Evolutionary conservation across 164 flowering plant genomes (phyloP).

Genomic region (grape (Vitis vinifera)): ASM3070453v1 NC_081805.1:21036501-21037000

Average conservation of each 20-base stretch:
- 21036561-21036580: not conserved
- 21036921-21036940: too few relatives aligned
- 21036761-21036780: conserved; percentile 21
- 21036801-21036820: conserved; percentile 46
- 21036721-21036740: not conserved
- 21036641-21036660: conserved; percentile 38
- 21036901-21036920: not conserved
- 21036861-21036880: conserved; percentile 35
- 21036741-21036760: not conserved
- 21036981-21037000: too few relatives aligned
- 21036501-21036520: too few relatives aligned
- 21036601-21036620: conserved; percentile 51
- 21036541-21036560: not conserved
- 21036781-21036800: conserved; percentile 67
- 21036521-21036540: too few relatives aligned
- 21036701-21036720: conserved; percentile 1
- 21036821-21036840: conserved; percentile 14
- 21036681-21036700: not conserved
- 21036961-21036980: too few relatives aligned
- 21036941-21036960: too few relatives aligned
- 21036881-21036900: not conserved
- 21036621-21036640: conserved; percentile 62
- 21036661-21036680: conserved; percentile 6
- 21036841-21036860: conserved; percentile 38
- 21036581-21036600: conserved; percentile 54